Base-by-base conservation (phyloP, 441 rosid genomes). In the Heliophila coronopifolia region DNA sequence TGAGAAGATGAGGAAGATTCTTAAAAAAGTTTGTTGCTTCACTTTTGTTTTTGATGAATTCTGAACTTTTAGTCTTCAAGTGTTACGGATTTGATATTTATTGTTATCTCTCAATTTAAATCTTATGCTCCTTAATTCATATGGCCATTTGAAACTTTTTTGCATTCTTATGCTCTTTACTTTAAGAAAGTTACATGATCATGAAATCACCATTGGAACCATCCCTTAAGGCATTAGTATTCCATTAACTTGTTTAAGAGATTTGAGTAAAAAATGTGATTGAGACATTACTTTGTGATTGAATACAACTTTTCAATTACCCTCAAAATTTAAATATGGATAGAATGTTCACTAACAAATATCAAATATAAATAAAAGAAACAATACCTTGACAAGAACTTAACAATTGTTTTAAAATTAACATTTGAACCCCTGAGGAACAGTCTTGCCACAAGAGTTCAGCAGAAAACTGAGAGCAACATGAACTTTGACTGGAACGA, bases 351-450 rank as follows among this genome's bases (percentile, higher is more conserved):
- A n/a, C n/a, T n/a, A n/a, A n/a, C n/a, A n/a, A n/a, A n/a, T n/a
- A n/a, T n/a, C n/a, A n/a, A n/a, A n/a, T n/a, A n/a, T n/a, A n/a
- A n/a, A n/a, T n/a, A n/a, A n/a, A 52, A 34, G 30, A n/a, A 51
- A 50, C 12, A 0, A 14, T 13, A 2, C 3, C 32, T 54, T 20
- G 20, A 9, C 12, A 36, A 50, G 9, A 41, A 18, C 3, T 8
- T 17, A 45, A 24, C 2, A 7, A 18, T 33, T 12, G 22, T 27
- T 53, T 6, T 2, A 43, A 10, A 56, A 36, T 42, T 9, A 65
- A 39, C 94, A 81, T 16, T 50, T 36, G 48, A 78, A 84, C 9
- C 81, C 91, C 31, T 65, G 20, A 25, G 86, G 88, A 47, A 75
- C 61, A 17, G 69, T 71, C 46, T 80, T 78, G 22, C 71, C 86